Evolutionary conservation across 805 yeast species (phyloP).

Genomic region (Yarrowia hollandica): DNA sequence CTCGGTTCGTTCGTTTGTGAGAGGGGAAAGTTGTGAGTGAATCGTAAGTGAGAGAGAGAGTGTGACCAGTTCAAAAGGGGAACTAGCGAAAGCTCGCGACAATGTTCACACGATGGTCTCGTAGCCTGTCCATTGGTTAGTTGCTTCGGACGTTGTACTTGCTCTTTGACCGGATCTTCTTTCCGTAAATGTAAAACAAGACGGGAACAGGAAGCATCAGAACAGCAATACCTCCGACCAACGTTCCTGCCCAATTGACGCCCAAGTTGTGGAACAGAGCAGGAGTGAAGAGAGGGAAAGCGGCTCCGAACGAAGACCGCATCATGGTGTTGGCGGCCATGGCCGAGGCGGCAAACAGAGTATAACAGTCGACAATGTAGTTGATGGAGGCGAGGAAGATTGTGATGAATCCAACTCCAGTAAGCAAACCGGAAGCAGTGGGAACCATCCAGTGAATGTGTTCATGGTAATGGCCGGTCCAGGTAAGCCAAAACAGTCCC

Average conservation of each 20-base stretch:
- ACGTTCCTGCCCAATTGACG: slow-evolving; percentile 74
- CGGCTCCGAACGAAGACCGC: slow-evolving; percentile 68
- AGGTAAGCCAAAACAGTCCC: slow-evolving; percentile 83
- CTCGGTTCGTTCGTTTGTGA: too few species aligned
- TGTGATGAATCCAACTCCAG: slow-evolving; percentile 66
- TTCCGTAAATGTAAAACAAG: slow-evolving; percentile 61
- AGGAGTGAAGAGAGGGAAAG: slow-evolving; percentile 69
- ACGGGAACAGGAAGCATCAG: slow-evolving; percentile 68
- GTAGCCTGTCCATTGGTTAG: too few species aligned
- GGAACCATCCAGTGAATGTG: slow-evolving; percentile 83
- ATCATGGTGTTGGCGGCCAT: slow-evolving; percentile 71
- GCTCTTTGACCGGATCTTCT: slow-evolving; percentile 54
- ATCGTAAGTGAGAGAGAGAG: too few species aligned
- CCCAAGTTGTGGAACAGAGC: slow-evolving; percentile 71
- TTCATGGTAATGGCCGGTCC: slow-evolving; percentile 78
- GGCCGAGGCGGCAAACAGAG: slow-evolving; percentile 74
- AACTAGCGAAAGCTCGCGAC: too few species aligned
- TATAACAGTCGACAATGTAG: slow-evolving; percentile 71
- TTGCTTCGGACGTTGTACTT: slow-evolving; percentile 42
- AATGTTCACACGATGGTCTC: too few species aligned
- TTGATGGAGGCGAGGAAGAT: slow-evolving; percentile 70
- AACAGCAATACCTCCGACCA: slow-evolving; percentile 62
- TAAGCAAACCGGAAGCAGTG: slow-evolving; percentile 59
- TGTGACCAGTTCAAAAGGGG: too few species aligned
- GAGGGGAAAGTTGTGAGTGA: too few species aligned